A percentile compares a stretch with the other conserved stretches of the same genome.
These are phyloP conservation scores for Tuber microsphaerosporum DNA, from an alignment of 495 filamentous ascomycete species.

Conservation along the genomic window DNA sequence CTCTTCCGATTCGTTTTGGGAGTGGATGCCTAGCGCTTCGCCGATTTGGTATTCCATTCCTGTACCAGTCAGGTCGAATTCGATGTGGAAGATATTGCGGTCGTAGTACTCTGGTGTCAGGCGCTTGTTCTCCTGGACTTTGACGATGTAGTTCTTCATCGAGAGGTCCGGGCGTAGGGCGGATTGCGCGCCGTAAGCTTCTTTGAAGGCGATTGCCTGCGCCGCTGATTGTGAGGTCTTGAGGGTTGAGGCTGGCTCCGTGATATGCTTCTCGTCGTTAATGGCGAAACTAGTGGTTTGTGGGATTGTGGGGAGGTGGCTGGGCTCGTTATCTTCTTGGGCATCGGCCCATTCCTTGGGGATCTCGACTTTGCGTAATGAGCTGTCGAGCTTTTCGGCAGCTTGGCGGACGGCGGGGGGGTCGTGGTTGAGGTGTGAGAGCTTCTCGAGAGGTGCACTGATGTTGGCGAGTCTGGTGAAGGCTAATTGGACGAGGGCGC, in stretches of 20 bases:
- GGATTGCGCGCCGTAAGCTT: constrained; percentile 70
- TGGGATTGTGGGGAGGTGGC: constrained; percentile 55
- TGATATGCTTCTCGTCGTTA: constrained; percentile 69
- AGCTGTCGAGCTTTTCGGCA: constrained; percentile 59
- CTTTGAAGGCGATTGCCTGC: constrained; percentile 85
- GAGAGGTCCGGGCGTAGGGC: constrained; percentile 75
- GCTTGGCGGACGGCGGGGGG: constrained; percentile 50
- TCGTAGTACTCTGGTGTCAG: constrained; percentile 85
- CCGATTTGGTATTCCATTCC: constrained; percentile 94
- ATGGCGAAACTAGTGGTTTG: constrained; percentile 69
- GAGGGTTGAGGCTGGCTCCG: constrained; percentile 57
- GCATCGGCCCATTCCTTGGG: constrained; percentile 71
- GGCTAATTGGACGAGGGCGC: constrained; percentile 58
- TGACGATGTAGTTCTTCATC: constrained; percentile 76
- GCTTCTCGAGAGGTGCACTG: constrained; percentile 49
- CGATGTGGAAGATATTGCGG: constrained; percentile 99
- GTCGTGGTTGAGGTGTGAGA: constrained; percentile 44
- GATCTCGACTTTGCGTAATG: constrained; percentile 63
- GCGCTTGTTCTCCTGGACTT: constrained; percentile 89
- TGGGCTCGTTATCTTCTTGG: constrained; percentile 51
- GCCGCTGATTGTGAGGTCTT: constrained; percentile 73
- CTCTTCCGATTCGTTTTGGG: constrained; percentile 75
- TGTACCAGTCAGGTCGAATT: constrained; percentile 87
- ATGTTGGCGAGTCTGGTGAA: constrained; percentile 63
- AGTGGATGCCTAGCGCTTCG: constrained; percentile 94